These are phyloP conservation scores for Tylopilus orsonianus DNA, from an alignment of 1,284 basidiomycete species.

Conservation along the genomic window DNA sequence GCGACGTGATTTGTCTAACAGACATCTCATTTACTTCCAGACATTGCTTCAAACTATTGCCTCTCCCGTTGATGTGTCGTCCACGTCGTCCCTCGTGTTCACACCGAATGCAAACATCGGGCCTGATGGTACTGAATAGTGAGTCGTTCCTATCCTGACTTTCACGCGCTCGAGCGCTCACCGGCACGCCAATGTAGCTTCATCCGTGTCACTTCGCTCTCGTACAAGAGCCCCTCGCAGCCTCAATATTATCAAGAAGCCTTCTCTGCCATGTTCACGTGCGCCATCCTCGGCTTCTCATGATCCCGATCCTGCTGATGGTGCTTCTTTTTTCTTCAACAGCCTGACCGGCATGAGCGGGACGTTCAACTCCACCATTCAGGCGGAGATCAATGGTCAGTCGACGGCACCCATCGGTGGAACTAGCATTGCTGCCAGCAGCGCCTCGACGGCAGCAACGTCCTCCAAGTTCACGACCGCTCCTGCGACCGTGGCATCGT, in stretches of 20 bases:
- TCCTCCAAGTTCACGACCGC: background rate
- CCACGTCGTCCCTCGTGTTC: conserved; percentile 50
- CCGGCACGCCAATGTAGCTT: conserved; percentile 45
- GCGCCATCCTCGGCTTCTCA: conserved; percentile 22
- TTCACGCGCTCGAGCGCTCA: background rate
- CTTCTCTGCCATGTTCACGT: conserved; percentile 83
- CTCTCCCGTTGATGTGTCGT: conserved; percentile 59
- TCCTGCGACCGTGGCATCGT: conserved; percentile 3
- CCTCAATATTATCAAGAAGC: conserved; percentile 61
- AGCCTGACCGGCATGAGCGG: conserved; percentile 68
- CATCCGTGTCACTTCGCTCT: conserved; percentile 67
- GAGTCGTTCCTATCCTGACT: too few relatives aligned
- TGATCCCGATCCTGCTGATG: conserved; percentile 1
- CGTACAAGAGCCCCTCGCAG: conserved; percentile 48
- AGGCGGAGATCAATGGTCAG: conserved; percentile 57
- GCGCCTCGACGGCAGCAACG: background rate
- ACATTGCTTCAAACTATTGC: conserved; percentile 67
- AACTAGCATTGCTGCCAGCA: conserved; percentile 10
- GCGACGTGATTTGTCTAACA: background rate
- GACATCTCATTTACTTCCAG: conserved; percentile 35
- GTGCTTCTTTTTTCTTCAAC: conserved; percentile 2
- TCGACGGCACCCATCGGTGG: conserved; percentile 54
- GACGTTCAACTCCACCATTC: conserved; percentile 51
- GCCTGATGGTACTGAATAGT: conserved; percentile 61
- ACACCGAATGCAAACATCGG: conserved; percentile 64